Conservation (phyloP, 2,329 filamentous ascomycete species). For the Huntiella abstrusa region DNA sequence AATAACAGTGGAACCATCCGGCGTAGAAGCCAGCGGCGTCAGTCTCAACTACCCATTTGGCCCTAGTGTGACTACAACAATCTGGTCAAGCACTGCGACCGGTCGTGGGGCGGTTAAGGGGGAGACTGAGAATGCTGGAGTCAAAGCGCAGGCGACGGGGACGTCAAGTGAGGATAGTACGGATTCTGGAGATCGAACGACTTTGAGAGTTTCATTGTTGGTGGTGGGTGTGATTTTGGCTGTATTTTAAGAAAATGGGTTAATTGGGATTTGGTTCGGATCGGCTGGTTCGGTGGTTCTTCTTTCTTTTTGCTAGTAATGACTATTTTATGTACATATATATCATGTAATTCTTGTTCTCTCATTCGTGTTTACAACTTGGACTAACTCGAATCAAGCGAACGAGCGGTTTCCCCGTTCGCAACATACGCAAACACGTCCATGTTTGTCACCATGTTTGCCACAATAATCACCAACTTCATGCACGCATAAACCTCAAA, state of each 20-base stretch:
- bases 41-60: conserved; percentile 28
- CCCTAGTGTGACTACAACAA: conserved; percentile 17
- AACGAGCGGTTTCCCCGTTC: too few relatives aligned
- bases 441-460: too few relatives aligned
- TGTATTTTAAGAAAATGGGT: neutral
- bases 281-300: too few relatives aligned
- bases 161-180: neutral
- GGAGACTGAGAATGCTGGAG: neutral
- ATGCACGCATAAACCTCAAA: too few relatives aligned
- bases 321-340: too few relatives aligned
- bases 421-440: too few relatives aligned
- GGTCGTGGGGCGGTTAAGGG: conserved; percentile 6
- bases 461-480: too few relatives aligned
- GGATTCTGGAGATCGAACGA: neutral
- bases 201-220: neutral
- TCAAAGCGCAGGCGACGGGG: neutral
- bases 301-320: too few relatives aligned
- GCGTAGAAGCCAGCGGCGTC: conserved; percentile 28
- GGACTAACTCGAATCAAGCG: too few relatives aligned
- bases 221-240: neutral
- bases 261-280: too few relatives aligned
- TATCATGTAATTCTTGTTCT: too few relatives aligned
- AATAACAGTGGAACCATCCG: conserved; percentile 30
- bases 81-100: conserved; percentile 22
- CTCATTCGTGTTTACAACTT: too few relatives aligned